Percentiles rank a stretch among this genome's conserved stretches.
These are phyloP conservation scores for Chimonanthus salicifolius DNA, from an alignment of 164 flowering plant species.

Conservation along the genomic window DNA sequence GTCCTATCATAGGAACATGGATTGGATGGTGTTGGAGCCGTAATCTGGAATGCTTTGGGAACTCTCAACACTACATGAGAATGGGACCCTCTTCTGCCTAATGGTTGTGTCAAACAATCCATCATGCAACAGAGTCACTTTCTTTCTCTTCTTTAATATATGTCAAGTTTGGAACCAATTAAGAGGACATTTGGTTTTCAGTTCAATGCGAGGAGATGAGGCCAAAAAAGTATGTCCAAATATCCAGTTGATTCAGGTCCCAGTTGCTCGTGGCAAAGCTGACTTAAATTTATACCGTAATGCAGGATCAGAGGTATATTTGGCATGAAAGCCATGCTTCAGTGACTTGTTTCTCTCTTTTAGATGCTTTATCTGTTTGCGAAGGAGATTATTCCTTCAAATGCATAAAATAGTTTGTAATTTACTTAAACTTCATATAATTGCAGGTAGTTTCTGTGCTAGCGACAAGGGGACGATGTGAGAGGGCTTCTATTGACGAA, in stretches of 20 bases:
- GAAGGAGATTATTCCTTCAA: neutral
- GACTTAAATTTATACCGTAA: slow-evolving; percentile 67
- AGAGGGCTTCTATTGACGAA: slow-evolving; percentile 97
- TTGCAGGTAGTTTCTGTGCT: slow-evolving; percentile 86
- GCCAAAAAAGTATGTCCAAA: slow-evolving; percentile 82
- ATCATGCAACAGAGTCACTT: neutral
- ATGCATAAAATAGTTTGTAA: neutral
- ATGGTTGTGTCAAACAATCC: neutral
- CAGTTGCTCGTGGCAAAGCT: slow-evolving; percentile 94
- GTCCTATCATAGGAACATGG: neutral
- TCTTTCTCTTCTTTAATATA: neutral
- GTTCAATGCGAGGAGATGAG: slow-evolving; percentile 96
- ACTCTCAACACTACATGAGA: neutral
- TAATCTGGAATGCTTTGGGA: neutral
- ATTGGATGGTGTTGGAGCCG: neutral
- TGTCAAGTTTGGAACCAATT: neutral
- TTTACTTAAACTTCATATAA: neutral
- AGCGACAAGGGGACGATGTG: slow-evolving; percentile 80
- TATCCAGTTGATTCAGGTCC: slow-evolving; percentile 85
- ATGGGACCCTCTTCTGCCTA: neutral
- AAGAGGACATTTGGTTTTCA: slow-evolving; percentile 17
- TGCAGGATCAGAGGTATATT: slow-evolving; percentile 90
- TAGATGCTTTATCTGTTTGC: neutral
- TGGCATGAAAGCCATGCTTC: too few relatives aligned
- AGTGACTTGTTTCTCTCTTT: neutral